These are phyloP conservation scores for Yamadazyma philogaea DNA, from an alignment of 805 yeast genomes.

Conservation along the genomic window DNA sequence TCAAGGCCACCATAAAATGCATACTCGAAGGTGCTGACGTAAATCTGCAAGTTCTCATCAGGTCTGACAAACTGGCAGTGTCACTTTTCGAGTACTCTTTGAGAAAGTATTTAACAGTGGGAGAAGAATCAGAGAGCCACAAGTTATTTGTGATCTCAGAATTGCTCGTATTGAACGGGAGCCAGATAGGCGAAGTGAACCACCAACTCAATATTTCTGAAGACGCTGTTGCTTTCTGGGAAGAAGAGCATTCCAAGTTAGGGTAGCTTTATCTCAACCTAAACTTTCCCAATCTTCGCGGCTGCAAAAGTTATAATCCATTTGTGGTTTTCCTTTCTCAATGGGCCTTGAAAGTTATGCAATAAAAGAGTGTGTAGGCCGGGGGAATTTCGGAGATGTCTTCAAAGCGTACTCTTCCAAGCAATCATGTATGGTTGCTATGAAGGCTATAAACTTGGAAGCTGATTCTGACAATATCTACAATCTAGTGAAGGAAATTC, in stretches of 20 bases:
- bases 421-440: slow-evolving; percentile 58
- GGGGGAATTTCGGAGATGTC: slow-evolving; percentile 87
- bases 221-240: slow-evolving; percentile 57
- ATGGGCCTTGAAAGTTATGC: slow-evolving; percentile 21
- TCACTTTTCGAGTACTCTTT: slow-evolving; percentile 50
- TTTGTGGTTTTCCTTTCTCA: not conserved
- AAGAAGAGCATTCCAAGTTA: slow-evolving; percentile 18
- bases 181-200: slow-evolving; percentile 37
- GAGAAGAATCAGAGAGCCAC: slow-evolving; percentile 20
- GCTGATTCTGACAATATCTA: slow-evolving; percentile 72
- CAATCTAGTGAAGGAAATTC: slow-evolving; percentile 71
- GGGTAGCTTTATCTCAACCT: not conserved
- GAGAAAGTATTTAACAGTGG: slow-evolving; percentile 37
- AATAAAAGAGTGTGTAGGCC: slow-evolving; percentile 62
- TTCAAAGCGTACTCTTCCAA: slow-evolving; percentile 51
- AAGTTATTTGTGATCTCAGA: slow-evolving; percentile 51
- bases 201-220: slow-evolving; percentile 37
- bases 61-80: slow-evolving; percentile 15
- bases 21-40: slow-evolving; percentile 50
- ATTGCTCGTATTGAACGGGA: slow-evolving; percentile 55
- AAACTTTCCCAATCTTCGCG: not conserved
- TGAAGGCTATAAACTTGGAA: slow-evolving; percentile 84
- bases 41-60: slow-evolving; percentile 34
- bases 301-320: slow-evolving; percentile 9
- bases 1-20: slow-evolving; percentile 40